A percentile compares a stretch with the other conserved stretches of the same genome.
These are phyloP conservation scores for Eucalyptus regnans DNA, from an alignment of 345 rosid genomes.

Conservation along the genomic window DNA sequence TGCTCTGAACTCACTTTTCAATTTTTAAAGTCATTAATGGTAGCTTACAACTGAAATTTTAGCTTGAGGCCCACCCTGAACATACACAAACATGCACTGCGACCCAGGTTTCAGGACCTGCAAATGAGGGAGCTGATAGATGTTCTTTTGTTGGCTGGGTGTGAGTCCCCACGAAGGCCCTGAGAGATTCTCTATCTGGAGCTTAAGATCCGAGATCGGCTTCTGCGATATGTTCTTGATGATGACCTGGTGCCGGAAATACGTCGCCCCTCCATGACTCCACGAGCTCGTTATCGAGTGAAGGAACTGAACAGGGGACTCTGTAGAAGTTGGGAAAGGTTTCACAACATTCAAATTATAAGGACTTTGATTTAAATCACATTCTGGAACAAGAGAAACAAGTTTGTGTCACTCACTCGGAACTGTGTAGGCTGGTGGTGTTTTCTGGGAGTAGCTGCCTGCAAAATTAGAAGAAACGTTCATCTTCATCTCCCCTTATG, in stretches of 20 bases:
- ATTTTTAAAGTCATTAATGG: slow-evolving; percentile 10
- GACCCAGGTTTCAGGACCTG: slow-evolving; percentile 32
- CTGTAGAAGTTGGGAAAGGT: not conserved
- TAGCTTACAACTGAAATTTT: slow-evolving; percentile 46
- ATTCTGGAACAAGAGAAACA: not conserved
- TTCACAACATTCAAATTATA: not conserved
- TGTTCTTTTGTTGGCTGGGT: slow-evolving; percentile 28
- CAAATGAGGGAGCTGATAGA: slow-evolving; percentile 44
- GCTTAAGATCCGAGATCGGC: slow-evolving; percentile 33
- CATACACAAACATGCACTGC: slow-evolving; percentile 40
- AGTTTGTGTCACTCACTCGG: slow-evolving; percentile 6
- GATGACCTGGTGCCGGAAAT: slow-evolving; percentile 57
- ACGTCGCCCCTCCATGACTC: slow-evolving; percentile 29
- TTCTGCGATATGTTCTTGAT: slow-evolving; percentile 49
- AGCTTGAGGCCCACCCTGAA: slow-evolving; percentile 81
- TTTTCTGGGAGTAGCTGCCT: slow-evolving; percentile 7
- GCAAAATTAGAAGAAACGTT: not conserved
- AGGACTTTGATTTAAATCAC: not conserved
- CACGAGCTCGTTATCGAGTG: slow-evolving; percentile 62
- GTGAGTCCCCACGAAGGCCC: slow-evolving; percentile 63
- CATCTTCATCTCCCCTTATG: not conserved
- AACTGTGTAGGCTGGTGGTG: not conserved
- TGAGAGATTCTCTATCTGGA: slow-evolving; percentile 33
- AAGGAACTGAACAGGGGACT: slow-evolving; percentile 32
- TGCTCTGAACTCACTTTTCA: not conserved